Evolutionary conservation across 108 stramenopile species (phyloP), one percentile per base, ranked within the genome.

Genomic region (Chaetoceros tenuissimus): DNA sequence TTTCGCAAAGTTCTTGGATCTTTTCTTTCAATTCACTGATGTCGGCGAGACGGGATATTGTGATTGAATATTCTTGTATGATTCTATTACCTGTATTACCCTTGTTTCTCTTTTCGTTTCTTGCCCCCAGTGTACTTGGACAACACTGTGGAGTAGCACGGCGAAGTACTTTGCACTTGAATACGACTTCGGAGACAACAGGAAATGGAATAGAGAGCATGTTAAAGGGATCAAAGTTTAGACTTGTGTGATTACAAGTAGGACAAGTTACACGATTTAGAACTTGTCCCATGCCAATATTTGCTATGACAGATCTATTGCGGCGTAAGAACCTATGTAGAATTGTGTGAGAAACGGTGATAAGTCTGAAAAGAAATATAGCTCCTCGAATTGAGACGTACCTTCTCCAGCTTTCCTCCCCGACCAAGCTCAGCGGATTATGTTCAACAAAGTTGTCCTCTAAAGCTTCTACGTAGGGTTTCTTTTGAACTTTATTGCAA

Each of bases 141-240:
- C 83, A 79, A 51, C 85, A 88, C 23, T 73, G 60, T 10, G 72
- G 59, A 28, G 79, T 84, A n/a, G 82, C 87, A 29, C 91, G 72
- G 50, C 91, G 78, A 16, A 85, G 64, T 28, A 92, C 81, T 21
- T 63, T 67, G 51, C 82, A 84, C 29, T 77, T 78, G 64, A 87
- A 92, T 48, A 86, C 76, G 0, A 92, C 87, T 58, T 92, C 87
- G 3, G 87, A 78, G n/a, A 88, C 82, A 13, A 85, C 82, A 22
- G 95, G 90, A 46, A 96, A 75, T 19, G 97, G 97, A 18, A 98
- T 55, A 16, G 90, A 89, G 26, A 98, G 67, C 48, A 87, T 73
- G 63, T 86, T 95, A 64, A 96, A 98, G 17, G 94, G 90, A 57
- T 98, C 97, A 57, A 98, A 98, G 46, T 85, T 96, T 30, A 77